phyloP scores from a whole-genome alignment of 371 early-diverging fungal species.

The Mortierella sp. region DNA sequence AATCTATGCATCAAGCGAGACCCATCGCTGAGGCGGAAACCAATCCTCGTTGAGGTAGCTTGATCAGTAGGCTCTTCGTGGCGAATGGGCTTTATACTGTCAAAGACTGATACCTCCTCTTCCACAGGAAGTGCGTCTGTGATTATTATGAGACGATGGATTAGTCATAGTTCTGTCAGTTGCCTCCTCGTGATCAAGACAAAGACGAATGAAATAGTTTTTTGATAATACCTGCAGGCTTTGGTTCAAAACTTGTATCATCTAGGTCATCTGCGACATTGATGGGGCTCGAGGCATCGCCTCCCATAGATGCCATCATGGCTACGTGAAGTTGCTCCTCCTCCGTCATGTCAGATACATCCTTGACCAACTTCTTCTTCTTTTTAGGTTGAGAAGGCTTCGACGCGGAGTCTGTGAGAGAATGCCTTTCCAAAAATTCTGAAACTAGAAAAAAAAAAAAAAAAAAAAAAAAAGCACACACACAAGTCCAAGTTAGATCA shows the following conservation, averaged over 20 bases:
- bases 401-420: constrained; percentile 33
- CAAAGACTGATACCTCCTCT: constrained; percentile 56
- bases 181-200: not conserved
- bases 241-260: constrained; percentile 10
- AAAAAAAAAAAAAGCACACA: not conserved
- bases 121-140: constrained; percentile 27
- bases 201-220: no score
- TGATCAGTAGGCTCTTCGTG: constrained; percentile 67
- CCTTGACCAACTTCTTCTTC: constrained; percentile 30
- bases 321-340: constrained; percentile 92
- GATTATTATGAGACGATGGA: constrained; percentile 7
- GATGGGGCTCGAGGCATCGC: constrained; percentile 29
- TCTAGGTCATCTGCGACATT: constrained; percentile 24
- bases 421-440: constrained; percentile 60
- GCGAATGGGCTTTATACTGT: constrained; percentile 61
- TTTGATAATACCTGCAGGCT: constrained; percentile 26
- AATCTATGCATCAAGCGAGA: constrained; percentile 74
- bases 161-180: not conserved
- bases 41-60: constrained; percentile 73
- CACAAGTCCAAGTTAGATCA: not conserved
- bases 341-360: constrained; percentile 84
- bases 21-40: constrained; percentile 78
- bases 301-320: constrained; percentile 77
- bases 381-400: constrained; percentile 37
- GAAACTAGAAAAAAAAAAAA: constrained; percentile 30